These are phyloP conservation scores for Tubosaeta sp. DNA, from an alignment of 768 basidiomycete genomes.

Conservation along the genomic window DNA sequence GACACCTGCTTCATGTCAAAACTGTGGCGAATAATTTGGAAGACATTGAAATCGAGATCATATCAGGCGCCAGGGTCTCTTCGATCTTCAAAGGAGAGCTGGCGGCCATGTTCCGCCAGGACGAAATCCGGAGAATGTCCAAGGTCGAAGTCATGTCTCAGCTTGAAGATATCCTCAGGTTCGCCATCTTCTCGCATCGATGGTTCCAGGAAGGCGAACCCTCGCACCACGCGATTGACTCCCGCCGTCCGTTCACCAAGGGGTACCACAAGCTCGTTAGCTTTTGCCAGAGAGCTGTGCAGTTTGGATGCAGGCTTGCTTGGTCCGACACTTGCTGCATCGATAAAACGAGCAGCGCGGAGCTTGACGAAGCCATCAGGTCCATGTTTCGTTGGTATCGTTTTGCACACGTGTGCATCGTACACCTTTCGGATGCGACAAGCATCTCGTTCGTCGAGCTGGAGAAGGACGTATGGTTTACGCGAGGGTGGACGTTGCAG, in stretches of 20 bases:
- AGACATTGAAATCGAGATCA: constrained; percentile 4
- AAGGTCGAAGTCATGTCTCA: neutral
- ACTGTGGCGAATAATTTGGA: neutral
- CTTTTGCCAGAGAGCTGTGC: constrained; percentile 8
- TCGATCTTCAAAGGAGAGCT: constrained; percentile 7
- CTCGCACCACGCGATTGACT: neutral
- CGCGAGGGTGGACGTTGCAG: constrained; percentile 12
- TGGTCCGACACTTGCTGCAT: constrained; percentile 17
- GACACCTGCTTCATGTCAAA: constrained; percentile 8
- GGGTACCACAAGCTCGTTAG: constrained; percentile 11
- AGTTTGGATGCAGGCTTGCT: constrained; percentile 10
- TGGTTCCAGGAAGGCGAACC: constrained; percentile 12
- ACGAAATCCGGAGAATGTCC: constrained; percentile 1
- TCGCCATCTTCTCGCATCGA: constrained; percentile 16
- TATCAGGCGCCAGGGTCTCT: constrained; percentile 3
- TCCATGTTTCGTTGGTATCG: constrained; percentile 19
- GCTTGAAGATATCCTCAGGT: constrained; percentile 5
- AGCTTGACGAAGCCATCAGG: constrained; percentile 15
- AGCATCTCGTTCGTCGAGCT: neutral
- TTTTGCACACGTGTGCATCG: constrained; percentile 9
- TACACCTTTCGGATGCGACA: constrained; percentile 8
- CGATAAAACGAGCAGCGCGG: constrained; percentile 13
- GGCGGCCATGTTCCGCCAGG: neutral
- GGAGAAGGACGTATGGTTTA: constrained; percentile 11
- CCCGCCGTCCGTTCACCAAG: constrained; percentile 1